Evolutionary conservation across 371 early-diverging fungal genomes (phyloP).

Genomic region (Choanephora cucurbitarum): DNA sequence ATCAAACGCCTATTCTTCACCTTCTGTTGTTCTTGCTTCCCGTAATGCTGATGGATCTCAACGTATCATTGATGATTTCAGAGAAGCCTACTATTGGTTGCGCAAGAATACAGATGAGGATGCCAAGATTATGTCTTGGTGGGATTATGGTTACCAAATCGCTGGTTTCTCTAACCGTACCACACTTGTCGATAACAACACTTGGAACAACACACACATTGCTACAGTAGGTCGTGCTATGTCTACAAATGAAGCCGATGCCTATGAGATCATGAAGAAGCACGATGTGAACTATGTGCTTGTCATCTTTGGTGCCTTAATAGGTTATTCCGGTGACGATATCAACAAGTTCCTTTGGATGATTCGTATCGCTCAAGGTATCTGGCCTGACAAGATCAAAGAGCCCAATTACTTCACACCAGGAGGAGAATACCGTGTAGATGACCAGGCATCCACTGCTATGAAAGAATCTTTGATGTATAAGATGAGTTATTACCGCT

Average conservation of each 20-base stretch:
- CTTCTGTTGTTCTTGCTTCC: slow-evolving; percentile 97
- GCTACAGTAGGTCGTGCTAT: slow-evolving; percentile 98
- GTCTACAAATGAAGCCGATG: slow-evolving; percentile 87
- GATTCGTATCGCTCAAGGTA: slow-evolving; percentile 96
- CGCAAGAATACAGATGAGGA: slow-evolving; percentile 93
- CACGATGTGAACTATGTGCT: slow-evolving; percentile 97
- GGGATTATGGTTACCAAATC: slow-evolving; percentile 99
- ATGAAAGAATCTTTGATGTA: slow-evolving; percentile 95
- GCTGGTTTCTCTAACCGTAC: slow-evolving; percentile 98
- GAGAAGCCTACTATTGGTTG: slow-evolving; percentile 99
- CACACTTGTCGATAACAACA: slow-evolving; percentile 99
- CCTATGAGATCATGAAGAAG: slow-evolving; percentile 86
- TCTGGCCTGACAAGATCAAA: slow-evolving; percentile 91
- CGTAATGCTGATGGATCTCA: slow-evolving; percentile 84
- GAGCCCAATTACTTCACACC: slow-evolving; percentile 88
- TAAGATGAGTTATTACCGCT: slow-evolving; percentile 96
- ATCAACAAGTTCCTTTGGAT: slow-evolving; percentile 99
- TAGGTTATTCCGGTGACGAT: slow-evolving; percentile 98
- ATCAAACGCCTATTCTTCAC: slow-evolving; percentile 96
- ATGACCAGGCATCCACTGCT: slow-evolving; percentile 84
- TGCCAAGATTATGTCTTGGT: slow-evolving; percentile 98
- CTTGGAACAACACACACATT: slow-evolving; percentile 99
- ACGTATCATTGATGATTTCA: slow-evolving; percentile 98
- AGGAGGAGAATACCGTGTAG: slow-evolving; percentile 92
- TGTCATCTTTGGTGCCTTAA: slow-evolving; percentile 93